Conservation (phyloP, 306 rosid species). For the Glycine latifolia region DNA sequence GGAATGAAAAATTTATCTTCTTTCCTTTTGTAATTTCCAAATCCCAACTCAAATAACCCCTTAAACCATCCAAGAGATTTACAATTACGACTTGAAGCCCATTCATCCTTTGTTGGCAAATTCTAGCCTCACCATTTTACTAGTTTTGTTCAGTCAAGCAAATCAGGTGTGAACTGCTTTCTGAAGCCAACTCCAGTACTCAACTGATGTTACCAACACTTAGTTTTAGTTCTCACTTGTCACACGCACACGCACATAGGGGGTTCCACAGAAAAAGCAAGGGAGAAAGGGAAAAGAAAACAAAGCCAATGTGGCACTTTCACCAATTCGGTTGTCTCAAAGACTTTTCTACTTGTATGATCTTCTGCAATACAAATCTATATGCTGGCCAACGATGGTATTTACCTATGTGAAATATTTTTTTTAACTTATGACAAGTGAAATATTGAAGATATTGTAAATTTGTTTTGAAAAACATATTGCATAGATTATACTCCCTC, state of each 20-base stretch:
- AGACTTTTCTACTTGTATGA: not conserved
- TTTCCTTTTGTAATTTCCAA: not conserved
- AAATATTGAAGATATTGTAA: too few species aligned
- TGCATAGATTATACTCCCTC: too few species aligned
- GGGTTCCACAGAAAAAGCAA: not conserved
- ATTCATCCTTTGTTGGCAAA: not conserved
- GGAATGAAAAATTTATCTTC: not conserved
- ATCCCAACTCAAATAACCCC: not conserved
- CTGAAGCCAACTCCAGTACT: not conserved
- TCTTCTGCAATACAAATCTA: not conserved
- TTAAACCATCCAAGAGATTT: not conserved
- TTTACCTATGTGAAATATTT: not conserved
- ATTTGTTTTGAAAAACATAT: too few species aligned
- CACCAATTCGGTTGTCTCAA: not conserved
- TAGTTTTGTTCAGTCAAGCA: not conserved
- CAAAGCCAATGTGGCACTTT: not conserved
- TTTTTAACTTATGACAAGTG: too few species aligned
- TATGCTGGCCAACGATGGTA: not conserved
- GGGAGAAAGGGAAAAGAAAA: not conserved
- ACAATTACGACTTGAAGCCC: too few species aligned
- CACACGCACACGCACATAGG: not conserved
- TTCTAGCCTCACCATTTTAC: not conserved
- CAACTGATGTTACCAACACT: constrained; percentile 8
- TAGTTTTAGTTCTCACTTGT: not conserved
- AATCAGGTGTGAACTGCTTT: constrained; percentile 24